Evolutionary conservation across 2,329 filamentous ascomycete species (phyloP).

Genomic region (Coccinonectria pachysandricola): DNA sequence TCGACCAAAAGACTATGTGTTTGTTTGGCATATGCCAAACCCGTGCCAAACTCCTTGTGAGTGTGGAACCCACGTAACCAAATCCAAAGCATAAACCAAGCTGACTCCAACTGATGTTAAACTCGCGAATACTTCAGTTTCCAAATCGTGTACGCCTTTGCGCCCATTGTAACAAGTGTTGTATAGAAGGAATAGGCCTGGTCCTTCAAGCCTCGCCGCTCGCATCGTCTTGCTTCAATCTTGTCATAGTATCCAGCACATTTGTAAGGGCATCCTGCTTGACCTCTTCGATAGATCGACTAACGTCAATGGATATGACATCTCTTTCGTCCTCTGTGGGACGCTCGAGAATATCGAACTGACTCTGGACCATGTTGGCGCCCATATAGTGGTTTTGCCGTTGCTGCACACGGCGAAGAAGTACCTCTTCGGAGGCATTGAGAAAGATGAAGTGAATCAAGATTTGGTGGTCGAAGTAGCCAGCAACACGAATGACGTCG

Average conservation of each 20-base stretch:
- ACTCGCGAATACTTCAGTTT: too few species aligned
- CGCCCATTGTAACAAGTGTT: too few species aligned
- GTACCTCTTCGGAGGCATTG: slow-evolving; percentile 61
- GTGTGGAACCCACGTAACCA: too few species aligned
- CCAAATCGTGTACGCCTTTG: too few species aligned
- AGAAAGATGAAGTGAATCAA: slow-evolving; percentile 90
- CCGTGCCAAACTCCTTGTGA: too few species aligned
- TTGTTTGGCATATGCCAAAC: too few species aligned
- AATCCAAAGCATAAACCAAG: too few species aligned
- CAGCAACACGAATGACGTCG: slow-evolving; percentile 75
- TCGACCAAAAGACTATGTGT: too few species aligned
- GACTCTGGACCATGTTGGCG: slow-evolving; percentile 86
- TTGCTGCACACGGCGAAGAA: slow-evolving; percentile 63
- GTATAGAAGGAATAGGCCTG: too few species aligned
- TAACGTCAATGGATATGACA: slow-evolving; percentile 62
- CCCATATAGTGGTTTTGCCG: slow-evolving; percentile 92
- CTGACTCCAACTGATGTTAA: too few species aligned
- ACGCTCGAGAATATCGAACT: slow-evolving; percentile 79
- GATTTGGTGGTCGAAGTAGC: slow-evolving; percentile 63
- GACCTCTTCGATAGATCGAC: slow-evolving; percentile 47
- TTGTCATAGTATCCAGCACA: slow-evolving; percentile 42
- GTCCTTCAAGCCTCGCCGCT: too few species aligned
- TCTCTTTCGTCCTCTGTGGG: slow-evolving; percentile 62
- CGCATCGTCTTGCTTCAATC: too few species aligned
- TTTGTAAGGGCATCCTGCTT: slow-evolving; percentile 47